Evolutionary conservation across 2,329 filamentous ascomycete genomes (phyloP), one percentile per base, ranked within the genome.

Genomic region (Chalara sp.): DNA sequence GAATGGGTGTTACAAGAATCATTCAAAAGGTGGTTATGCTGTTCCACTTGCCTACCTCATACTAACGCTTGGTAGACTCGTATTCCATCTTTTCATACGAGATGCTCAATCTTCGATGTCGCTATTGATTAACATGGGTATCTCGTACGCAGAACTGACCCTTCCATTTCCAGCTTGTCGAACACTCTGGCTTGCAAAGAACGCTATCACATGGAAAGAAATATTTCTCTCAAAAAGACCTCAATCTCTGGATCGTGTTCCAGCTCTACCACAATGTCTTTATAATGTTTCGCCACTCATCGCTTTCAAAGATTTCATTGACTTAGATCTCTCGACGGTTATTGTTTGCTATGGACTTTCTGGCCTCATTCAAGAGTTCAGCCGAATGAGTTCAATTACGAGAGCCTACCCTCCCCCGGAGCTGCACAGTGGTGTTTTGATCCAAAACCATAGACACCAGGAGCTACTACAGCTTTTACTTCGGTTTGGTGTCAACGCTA

Each of bases 81-180:
- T 80, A 3, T 82, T 85, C 53, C 81, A 84, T 60, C 69, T 79
- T 11, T 85, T 85, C 56, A 66, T 84, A 5, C 76, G 83, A 51
- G 85, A 89, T 59, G 74, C 81, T 0, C 81, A 87, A 53, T 74
- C 78, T 4, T 86, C 85, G 2, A 84, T 89, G 70, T 79, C 81
- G 1, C 73, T 85, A 4, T 71, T 86, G 49, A 80, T 78, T 28
- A 83, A 78, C 52, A 81, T 83, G 0, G 69, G 81, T 21, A 79
- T 88, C 56, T 85, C 84, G 0, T 89, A 87, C 59, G 75, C 82
- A 0, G 86, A 89, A 59, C 68, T 89, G 46, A 79, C 79, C 4
- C 68, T 88, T 3, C 83, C 84, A 1, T 65, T 89, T 0, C 85
- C 86, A 0, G 78, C 78, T 53, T 70, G 79, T 0, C 73, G 76